Conservation (phyloP, 441 rosid genomes). For the Raphanus hybrid region DNA sequence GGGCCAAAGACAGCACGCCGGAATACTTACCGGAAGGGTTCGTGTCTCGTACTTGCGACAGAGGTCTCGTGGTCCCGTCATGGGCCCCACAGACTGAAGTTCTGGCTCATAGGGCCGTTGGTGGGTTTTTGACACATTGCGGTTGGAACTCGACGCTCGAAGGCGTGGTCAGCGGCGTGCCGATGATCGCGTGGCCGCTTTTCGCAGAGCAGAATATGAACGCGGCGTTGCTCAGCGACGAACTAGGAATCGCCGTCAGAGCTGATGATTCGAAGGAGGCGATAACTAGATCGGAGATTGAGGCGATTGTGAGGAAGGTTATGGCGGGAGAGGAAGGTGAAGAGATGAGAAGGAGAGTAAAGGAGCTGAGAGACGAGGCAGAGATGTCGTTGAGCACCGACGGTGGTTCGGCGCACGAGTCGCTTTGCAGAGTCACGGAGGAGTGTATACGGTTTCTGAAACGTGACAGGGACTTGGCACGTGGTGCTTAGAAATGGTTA, state of each 20-base stretch:
- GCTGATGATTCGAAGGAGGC: constrained; percentile 23
- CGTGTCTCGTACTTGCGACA: constrained; percentile 38
- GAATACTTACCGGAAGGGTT: constrained; percentile 57
- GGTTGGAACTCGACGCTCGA: constrained; percentile 71
- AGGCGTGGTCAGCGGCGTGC: constrained; percentile 55
- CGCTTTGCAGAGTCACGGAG: constrained; percentile 38
- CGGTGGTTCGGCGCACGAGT: constrained; percentile 38
- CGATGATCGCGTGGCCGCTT: constrained; percentile 67
- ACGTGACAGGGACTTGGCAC: constrained; percentile 31
- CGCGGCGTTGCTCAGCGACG: constrained; percentile 50
- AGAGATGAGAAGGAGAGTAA: constrained; percentile 40
- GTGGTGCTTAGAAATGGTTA: constrained; percentile 39
- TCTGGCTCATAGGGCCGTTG: constrained; percentile 50
- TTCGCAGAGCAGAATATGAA: constrained; percentile 66
- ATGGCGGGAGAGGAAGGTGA: constrained; percentile 49
- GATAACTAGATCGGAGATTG: constrained; percentile 45
- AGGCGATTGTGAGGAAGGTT: constrained; percentile 43
- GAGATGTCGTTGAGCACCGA: constrained; percentile 38
- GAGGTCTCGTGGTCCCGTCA: constrained; percentile 48
- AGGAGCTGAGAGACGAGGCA: constrained; percentile 42
- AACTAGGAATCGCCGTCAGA: constrained; percentile 46
- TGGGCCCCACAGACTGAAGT: constrained; percentile 65
- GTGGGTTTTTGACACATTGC: constrained; percentile 62
- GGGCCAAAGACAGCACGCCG: constrained; percentile 10
- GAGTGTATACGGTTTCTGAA: constrained; percentile 30